phyloP scores from a whole-genome alignment of 1,139 yeast genomes.

The Debaryomyces coudertii region DNA sequence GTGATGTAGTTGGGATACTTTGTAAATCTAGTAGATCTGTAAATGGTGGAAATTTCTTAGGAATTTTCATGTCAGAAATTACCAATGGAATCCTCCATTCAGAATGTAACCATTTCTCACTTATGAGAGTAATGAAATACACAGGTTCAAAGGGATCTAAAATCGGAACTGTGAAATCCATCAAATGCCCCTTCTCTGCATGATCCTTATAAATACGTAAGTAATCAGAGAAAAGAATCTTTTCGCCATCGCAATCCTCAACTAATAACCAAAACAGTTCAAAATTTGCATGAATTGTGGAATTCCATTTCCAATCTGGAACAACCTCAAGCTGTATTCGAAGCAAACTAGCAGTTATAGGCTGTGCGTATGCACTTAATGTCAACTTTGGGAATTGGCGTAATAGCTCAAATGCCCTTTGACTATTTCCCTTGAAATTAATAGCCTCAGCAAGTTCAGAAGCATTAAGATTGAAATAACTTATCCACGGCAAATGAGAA shows the following conservation, averaged over 20 bases:
- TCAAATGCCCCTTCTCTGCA: slow-evolving; percentile 53
- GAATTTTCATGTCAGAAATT: slow-evolving; percentile 58
- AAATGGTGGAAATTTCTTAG: slow-evolving; percentile 70
- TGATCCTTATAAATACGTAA: slow-evolving; percentile 54
- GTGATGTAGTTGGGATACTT: slow-evolving; percentile 49
- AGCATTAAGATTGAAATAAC: slow-evolving; percentile 70
- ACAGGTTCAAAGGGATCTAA: slow-evolving; percentile 71
- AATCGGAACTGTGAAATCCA: slow-evolving; percentile 69
- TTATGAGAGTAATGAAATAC: slow-evolving; percentile 69
- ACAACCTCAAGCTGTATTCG: slow-evolving; percentile 65
- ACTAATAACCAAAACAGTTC: slow-evolving; percentile 72
- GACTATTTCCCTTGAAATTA: slow-evolving; percentile 69
- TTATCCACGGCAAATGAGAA: slow-evolving; percentile 81
- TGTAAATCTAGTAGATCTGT: slow-evolving; percentile 57
- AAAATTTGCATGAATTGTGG: slow-evolving; percentile 58
- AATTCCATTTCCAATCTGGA: slow-evolving; percentile 82
- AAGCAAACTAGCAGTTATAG: slow-evolving; percentile 70
- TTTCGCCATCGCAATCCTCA: slow-evolving; percentile 85
- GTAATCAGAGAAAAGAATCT: slow-evolving; percentile 60
- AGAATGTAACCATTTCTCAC: slow-evolving; percentile 86
- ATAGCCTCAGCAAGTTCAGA: slow-evolving; percentile 83
- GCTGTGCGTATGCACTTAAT: slow-evolving; percentile 66
- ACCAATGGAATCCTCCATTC: slow-evolving; percentile 65
- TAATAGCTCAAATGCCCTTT: slow-evolving; percentile 60
- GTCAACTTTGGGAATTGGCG: slow-evolving; percentile 72